A percentile compares a stretch with the other conserved stretches of the same genome.
phyloP scores from a whole-genome alignment of 208 protist species.

The Crithidia bombi region DNA sequence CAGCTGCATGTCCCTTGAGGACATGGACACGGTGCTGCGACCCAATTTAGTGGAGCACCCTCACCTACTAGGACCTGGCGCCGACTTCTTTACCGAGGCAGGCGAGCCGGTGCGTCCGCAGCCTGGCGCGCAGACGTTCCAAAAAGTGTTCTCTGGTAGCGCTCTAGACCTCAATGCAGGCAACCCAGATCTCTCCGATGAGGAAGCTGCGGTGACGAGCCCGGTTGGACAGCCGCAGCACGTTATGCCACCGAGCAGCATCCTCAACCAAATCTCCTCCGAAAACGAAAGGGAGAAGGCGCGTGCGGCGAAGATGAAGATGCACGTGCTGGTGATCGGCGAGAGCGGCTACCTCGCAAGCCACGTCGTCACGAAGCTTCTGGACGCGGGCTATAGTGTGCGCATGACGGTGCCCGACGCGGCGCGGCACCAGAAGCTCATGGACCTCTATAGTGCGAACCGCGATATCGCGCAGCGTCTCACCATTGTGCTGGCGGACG shows the following conservation, averaged over 20 bases:
- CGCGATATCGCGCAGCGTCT: constrained; percentile 68
- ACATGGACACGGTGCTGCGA: constrained; percentile 84
- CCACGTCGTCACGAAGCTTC: constrained; percentile 84
- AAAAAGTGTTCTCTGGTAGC: constrained; percentile 91
- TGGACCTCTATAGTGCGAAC: constrained; percentile 68
- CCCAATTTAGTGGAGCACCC: constrained; percentile 73
- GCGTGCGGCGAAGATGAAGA: constrained; percentile 78
- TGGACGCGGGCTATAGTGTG: constrained; percentile 89
- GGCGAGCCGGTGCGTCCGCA: constrained; percentile 85
- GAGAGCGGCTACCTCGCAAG: constrained; percentile 83
- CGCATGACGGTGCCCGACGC: constrained; percentile 71
- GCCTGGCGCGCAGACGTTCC: constrained; percentile 74
- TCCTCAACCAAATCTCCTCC: constrained; percentile 78
- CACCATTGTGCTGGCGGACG: constrained; percentile 67
- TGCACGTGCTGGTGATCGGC: constrained; percentile 86
- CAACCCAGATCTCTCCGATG: constrained; percentile 67
- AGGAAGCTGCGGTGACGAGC: constrained; percentile 41
- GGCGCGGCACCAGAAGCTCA: constrained; percentile 61
- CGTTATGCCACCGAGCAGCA: constrained; percentile 65
- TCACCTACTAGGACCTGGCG: constrained; percentile 85
- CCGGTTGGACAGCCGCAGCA: constrained; percentile 21
- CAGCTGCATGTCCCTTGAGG: constrained; percentile 90
- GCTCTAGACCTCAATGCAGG: constrained; percentile 87
- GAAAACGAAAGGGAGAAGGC: constrained; percentile 81
- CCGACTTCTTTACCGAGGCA: constrained; percentile 88